These are phyloP conservation scores for Globisporangium middletonii DNA, from an alignment of 352 stramenopile genomes.

Conservation along the genomic window DNA sequence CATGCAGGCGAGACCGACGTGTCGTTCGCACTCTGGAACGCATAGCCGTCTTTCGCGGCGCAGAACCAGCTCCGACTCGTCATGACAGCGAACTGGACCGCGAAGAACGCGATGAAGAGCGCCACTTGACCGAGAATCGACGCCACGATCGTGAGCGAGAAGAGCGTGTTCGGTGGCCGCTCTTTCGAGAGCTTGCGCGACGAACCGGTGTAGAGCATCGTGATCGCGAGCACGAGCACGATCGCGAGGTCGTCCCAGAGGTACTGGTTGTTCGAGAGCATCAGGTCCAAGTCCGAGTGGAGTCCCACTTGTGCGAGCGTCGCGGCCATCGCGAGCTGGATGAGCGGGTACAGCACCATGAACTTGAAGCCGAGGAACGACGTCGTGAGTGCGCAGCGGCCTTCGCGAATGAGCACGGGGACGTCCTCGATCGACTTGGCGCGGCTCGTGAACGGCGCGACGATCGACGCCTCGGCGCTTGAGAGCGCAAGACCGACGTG, in stretches of 20 bases:
- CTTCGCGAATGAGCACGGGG: constrained; percentile 73
- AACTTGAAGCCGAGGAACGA: constrained; percentile 52
- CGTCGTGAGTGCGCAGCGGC: constrained; percentile 67
- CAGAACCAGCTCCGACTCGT: constrained; percentile 41
- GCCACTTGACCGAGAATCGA: constrained; percentile 44
- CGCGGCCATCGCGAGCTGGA: constrained; percentile 46
- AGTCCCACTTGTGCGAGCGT: constrained; percentile 24
- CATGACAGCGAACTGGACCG: constrained; percentile 22
- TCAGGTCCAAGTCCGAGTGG: constrained; percentile 22
- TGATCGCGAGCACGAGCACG: constrained; percentile 39
- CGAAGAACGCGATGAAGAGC: constrained; percentile 47
- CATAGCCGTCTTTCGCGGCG: constrained; percentile 22
- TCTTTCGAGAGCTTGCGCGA: constrained; percentile 26
- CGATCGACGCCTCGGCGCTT: constrained; percentile 76
- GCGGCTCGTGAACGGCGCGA: constrained; percentile 86
- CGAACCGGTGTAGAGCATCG: constrained; percentile 46
- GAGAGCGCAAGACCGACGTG: constrained; percentile 86
- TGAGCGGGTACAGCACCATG: constrained; percentile 54
- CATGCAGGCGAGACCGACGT: constrained; percentile 16
- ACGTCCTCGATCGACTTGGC: constrained; percentile 73
- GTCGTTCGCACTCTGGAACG: constrained; percentile 18
- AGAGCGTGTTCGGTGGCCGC: constrained; percentile 38
- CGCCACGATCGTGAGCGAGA: constrained; percentile 38
- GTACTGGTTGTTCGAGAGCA: constrained; percentile 57
- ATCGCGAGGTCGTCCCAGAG: constrained; percentile 51